Conservation (phyloP, 129 eudicot species). For the Artemisia argyi region DNA sequence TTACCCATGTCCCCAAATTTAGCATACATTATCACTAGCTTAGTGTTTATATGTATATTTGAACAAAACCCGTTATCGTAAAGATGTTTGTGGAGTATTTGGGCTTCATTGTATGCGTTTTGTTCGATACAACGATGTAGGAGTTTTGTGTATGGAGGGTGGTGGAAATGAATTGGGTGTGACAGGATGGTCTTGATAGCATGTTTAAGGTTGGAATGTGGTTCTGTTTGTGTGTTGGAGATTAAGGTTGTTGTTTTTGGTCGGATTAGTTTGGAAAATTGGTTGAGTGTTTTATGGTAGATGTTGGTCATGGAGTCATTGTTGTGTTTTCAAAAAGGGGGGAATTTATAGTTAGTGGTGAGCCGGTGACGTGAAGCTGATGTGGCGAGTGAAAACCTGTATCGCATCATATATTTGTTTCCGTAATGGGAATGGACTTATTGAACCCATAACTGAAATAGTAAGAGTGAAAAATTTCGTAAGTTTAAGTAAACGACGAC, state of each 20-base stretch:
- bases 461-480: too few relatives aligned
- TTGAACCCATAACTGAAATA: too few relatives aligned
- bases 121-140: constrained; percentile 51
- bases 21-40: constrained; percentile 45
- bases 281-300: constrained; percentile 20
- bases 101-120: constrained; percentile 40
- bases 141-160: constrained; percentile 39
- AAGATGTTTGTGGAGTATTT: constrained; percentile 47
- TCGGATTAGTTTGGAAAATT: constrained; percentile 14
- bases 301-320: constrained; percentile 29
- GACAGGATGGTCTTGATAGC: constrained; percentile 36
- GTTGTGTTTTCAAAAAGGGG: background rate
- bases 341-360: background rate
- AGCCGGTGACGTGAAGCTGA: too few relatives aligned
- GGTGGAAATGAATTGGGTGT: constrained; percentile 38
- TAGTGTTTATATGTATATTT: constrained; percentile 39
- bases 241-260: constrained; percentile 20
- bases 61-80: constrained; percentile 38
- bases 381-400: too few relatives aligned
- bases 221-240: background rate
- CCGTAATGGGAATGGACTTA: too few relatives aligned
- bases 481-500: too few relatives aligned
- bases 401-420: too few relatives aligned
- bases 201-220: constrained; percentile 23
- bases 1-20: constrained; percentile 46